Evolutionary conservation across 31 red algal genomes (phyloP).

Genomic region (Asparagopsis taxiformis): DNA sequence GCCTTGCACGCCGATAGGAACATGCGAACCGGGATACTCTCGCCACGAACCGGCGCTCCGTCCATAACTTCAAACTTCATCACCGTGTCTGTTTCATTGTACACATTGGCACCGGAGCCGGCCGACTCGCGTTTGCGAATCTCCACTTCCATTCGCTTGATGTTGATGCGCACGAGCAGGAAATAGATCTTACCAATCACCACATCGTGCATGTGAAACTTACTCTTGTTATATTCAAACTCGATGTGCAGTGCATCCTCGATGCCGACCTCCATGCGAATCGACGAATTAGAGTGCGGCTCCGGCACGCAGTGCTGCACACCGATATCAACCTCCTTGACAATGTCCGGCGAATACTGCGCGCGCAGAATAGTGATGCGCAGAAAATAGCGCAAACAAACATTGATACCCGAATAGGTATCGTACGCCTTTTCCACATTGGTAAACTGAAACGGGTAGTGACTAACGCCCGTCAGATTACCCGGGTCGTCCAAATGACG

Average conservation of each 20-base stretch:
- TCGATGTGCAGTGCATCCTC: constrained; percentile 98
- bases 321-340: constrained; percentile 68
- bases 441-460: constrained; percentile 88
- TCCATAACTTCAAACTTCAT: constrained; percentile 95
- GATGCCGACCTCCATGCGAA: constrained; percentile 96
- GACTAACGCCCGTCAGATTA: constrained; percentile 30
- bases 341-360: constrained; percentile 59
- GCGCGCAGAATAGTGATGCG: constrained; percentile 69
- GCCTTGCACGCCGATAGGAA: constrained; percentile 70
- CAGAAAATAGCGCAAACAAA: constrained; percentile 86
- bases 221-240: constrained; percentile 86
- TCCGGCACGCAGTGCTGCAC: constrained; percentile 58
- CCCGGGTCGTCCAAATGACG: constrained; percentile 80
- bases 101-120: constrained; percentile 68
- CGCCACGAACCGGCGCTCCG: constrained; percentile 75
- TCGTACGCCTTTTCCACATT: constrained; percentile 88
- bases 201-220: constrained; percentile 81
- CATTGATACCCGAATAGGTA: constrained; percentile 91
- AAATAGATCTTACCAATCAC: constrained; percentile 92
- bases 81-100: constrained; percentile 86
- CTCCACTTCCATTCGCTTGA: constrained; percentile 96
- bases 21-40: constrained; percentile 90
- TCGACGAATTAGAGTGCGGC: constrained; percentile 35
- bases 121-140: constrained; percentile 80
- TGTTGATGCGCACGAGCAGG: constrained; percentile 83